Percentiles rank a stretch among this genome's conserved stretches.
These are phyloP conservation scores for Phaeodactylum tricornutum DNA, from an alignment of 108 stramenopile species.

Conservation along the genomic window DNA sequence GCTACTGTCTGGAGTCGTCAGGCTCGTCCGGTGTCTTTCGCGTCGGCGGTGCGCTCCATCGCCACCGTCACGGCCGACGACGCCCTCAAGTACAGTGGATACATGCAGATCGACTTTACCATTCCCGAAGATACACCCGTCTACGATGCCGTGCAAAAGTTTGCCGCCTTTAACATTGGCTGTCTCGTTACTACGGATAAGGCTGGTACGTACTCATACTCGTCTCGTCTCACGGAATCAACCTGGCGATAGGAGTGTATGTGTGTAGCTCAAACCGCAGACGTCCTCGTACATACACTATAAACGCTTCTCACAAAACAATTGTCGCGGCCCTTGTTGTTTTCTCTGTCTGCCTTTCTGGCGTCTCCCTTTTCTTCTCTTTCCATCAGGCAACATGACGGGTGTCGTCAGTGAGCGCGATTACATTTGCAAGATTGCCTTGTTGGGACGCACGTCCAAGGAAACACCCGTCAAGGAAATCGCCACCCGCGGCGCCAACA, in stretches of 20 bases:
- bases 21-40: no score
- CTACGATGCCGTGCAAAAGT: slow-evolving; percentile 87
- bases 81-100: slow-evolving; percentile 74
- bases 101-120: slow-evolving; percentile 79
- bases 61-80: slow-evolving; percentile 62
- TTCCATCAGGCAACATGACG: slow-evolving; percentile 35
- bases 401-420: slow-evolving; percentile 89
- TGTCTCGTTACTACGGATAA: slow-evolving; percentile 72
- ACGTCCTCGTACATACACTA: no score
- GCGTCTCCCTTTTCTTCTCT: no score
- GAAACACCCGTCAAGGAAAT: slow-evolving; percentile 78
- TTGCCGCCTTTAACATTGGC: slow-evolving; percentile 88
- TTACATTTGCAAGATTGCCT: slow-evolving; percentile 82
- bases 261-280: no score
- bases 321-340: no score
- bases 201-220: slow-evolving; percentile 42
- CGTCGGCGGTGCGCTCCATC: no score
- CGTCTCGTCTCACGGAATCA: no score
- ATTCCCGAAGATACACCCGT: slow-evolving; percentile 73
- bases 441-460: slow-evolving; percentile 65
- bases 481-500: slow-evolving; percentile 70
- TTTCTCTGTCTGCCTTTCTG: no score
- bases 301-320: no score
- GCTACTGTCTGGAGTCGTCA: no score
- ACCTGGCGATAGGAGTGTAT: no score